A percentile compares a stretch with the other conserved stretches of the same genome.
Evolutionary conservation across 768 basidiomycete species (phyloP).

Genomic region (Zangia roseola): DNA sequence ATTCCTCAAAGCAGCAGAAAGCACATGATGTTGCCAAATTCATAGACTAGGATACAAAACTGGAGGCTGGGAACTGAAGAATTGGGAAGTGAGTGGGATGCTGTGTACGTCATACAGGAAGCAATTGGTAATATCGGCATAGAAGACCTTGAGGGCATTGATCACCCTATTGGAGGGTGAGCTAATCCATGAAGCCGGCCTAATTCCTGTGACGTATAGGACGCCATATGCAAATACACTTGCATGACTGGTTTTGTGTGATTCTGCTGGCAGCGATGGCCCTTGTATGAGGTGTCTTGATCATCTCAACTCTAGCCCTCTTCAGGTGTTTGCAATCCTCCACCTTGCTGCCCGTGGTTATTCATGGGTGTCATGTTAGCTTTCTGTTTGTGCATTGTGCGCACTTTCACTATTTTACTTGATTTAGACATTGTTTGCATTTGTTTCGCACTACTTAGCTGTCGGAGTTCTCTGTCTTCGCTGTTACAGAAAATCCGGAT

Average conservation of each 20-base stretch:
- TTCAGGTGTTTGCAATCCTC: constrained; percentile 64
- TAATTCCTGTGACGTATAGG: not conserved
- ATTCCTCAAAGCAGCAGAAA: too few relatives aligned
- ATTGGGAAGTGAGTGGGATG: constrained; percentile 52
- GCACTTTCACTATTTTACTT: too few relatives aligned
- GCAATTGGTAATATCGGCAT: constrained; percentile 48
- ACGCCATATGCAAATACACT: constrained; percentile 48
- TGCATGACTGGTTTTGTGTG: constrained; percentile 66
- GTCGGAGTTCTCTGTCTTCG: too few relatives aligned
- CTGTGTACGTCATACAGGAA: constrained; percentile 46
- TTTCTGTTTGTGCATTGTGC: too few relatives aligned
- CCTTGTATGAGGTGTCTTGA: constrained; percentile 32
- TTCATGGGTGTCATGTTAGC: too few relatives aligned
- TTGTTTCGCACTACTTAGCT: too few relatives aligned
- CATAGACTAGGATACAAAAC: constrained; percentile 63
- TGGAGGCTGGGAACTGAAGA: constrained; percentile 63
- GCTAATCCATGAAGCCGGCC: constrained; percentile 10
- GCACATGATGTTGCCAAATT: too few relatives aligned
- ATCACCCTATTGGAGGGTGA: constrained; percentile 61
- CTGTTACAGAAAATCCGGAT: too few relatives aligned
- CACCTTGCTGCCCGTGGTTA: constrained; percentile 37
- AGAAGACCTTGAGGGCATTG: constrained; percentile 72
- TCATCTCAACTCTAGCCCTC: constrained; percentile 43
- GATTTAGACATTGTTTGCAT: too few relatives aligned
- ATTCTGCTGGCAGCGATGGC: constrained; percentile 48